Conservation (phyloP, 1,284 basidiomycete species). For the Puccinia brachypodii region DNA sequence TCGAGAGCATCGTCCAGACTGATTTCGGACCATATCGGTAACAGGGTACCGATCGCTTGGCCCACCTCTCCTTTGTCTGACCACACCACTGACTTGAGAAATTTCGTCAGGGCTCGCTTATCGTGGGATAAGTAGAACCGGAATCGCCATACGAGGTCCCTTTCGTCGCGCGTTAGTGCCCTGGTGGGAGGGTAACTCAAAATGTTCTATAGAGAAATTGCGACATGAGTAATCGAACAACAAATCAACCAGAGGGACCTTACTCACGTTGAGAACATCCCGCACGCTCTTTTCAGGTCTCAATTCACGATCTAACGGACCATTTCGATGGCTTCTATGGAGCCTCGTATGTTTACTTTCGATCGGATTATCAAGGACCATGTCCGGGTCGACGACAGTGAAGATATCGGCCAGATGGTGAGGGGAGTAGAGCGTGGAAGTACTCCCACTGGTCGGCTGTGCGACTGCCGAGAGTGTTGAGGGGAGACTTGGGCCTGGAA, state of each 20-base stretch:
- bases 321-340: conserved; percentile 89
- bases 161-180: conserved; percentile 82
- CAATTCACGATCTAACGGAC: conserved; percentile 89
- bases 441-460: conserved; percentile 48
- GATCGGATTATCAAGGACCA: conserved; percentile 85
- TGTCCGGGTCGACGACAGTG: conserved; percentile 88
- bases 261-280: conserved; percentile 78
- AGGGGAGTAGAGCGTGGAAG: conserved; percentile 50
- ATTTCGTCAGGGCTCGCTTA: conserved; percentile 82
- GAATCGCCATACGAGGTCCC: conserved; percentile 97
- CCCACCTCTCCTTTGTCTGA: conserved; percentile 91
- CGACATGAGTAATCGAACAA: background rate
- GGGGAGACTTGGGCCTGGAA: conserved; percentile 54
- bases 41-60: conserved; percentile 91
- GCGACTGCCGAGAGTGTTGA: conserved; percentile 52
- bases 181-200: conserved; percentile 88
- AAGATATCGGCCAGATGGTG: conserved; percentile 66
- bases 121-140: conserved; percentile 91
- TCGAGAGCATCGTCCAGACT: conserved; percentile 96
- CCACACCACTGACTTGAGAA: conserved; percentile 98
- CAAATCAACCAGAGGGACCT: background rate
- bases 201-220: conserved; percentile 66
- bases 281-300: conserved; percentile 94
- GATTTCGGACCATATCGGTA: conserved; percentile 96
- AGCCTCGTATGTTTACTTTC: conserved; percentile 95